Evolutionary conservation across 2,329 filamentous ascomycete species (phyloP), one percentile per base, ranked within the genome.

Genomic region (Nemania sp.): DNA sequence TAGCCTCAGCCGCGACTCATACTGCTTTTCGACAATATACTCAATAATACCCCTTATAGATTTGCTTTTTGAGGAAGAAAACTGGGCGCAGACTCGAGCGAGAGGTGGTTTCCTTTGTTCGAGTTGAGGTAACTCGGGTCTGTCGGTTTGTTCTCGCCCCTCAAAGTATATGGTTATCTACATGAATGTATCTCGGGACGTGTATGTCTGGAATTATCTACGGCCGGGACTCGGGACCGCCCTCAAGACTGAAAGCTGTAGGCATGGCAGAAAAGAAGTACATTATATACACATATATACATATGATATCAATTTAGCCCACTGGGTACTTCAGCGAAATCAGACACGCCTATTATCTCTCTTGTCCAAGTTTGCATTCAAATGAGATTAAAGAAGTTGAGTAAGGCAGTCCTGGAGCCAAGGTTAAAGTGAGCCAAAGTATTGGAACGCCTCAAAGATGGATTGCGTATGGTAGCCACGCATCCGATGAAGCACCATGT

Each of bases 21-120:
- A 61, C 59, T 52, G 59, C 62, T 55, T 66, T 66, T 65, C 60
- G 56, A 43, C 59, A 55, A 59, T 62, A 59, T 61, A 57, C 65
- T 65, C 56, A 52, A 68, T 62, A 69, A 69, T 69, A 69, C 68
- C 68, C 66, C 61, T 50, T 68, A 69, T 70, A 69, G 66, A 68
- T 58, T 64, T 65, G 63, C 53, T 66, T 68, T 57, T 61, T 36
- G 56, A 60, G 60, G 56, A 60, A 61, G 63, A 49, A 66, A 65
- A 60, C 62, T 56, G 61, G 65, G 64, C 58, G 48, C 40, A 58
- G 56, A 54, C 41, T 61, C 62, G 57, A 41, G 47, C 37, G 57
- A 53, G 61, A 49, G 60, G 65, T 57, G 61, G 60, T 69, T 70
- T 64, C 67, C 44, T 70, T 70, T 70, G 67, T 69, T 60, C 60